These are phyloP conservation scores for Arthrobotrys entomopaga DNA, from an alignment of 2,329 filamentous ascomycete species.

Conservation along the genomic window DNA sequence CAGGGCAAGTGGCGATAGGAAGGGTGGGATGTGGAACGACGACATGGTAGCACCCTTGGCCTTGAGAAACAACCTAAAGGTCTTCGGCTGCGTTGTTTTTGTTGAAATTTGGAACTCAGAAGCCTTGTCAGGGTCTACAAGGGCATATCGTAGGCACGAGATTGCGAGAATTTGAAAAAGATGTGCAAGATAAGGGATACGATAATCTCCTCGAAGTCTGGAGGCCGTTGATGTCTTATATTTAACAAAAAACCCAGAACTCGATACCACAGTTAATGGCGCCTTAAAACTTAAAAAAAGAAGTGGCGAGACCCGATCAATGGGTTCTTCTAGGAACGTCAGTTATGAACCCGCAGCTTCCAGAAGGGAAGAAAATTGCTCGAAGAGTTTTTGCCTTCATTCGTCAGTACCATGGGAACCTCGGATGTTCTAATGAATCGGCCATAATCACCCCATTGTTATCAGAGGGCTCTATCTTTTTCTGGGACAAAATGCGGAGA, in stretches of 20 bases:
- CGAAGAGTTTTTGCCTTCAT: constrained; percentile 21
- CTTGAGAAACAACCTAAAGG: neutral
- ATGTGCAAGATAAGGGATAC: neutral
- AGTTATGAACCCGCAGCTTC: constrained; percentile 25
- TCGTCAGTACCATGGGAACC: constrained; percentile 42
- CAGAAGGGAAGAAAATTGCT: constrained; percentile 42
- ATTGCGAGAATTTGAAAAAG: constrained; percentile 9
- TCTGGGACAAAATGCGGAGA: constrained; percentile 54
- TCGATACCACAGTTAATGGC: constrained; percentile 33
- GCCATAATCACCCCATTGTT: constrained; percentile 47
- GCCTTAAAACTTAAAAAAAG: constrained; percentile 31
- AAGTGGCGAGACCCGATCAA: constrained; percentile 30
- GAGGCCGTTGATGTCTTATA: constrained; percentile 50
- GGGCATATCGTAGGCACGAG: neutral
- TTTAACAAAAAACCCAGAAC: constrained; percentile 27
- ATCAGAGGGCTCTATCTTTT: constrained; percentile 49
- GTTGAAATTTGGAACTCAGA: constrained; percentile 33
- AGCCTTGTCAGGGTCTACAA: constrained; percentile 10
- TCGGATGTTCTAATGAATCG: constrained; percentile 47
- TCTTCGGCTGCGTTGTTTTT: constrained; percentile 37
- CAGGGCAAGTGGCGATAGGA: constrained; percentile 14
- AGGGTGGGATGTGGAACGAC: constrained; percentile 41
- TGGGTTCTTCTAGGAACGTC: too few relatives aligned
- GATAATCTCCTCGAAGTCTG: constrained; percentile 7
- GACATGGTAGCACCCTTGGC: constrained; percentile 38